Percentiles rank a stretch among this genome's conserved stretches.
These are phyloP conservation scores for Metschnikowia anglica DNA, from an alignment of 805 yeast genomes.

Conservation along the genomic window DNA sequence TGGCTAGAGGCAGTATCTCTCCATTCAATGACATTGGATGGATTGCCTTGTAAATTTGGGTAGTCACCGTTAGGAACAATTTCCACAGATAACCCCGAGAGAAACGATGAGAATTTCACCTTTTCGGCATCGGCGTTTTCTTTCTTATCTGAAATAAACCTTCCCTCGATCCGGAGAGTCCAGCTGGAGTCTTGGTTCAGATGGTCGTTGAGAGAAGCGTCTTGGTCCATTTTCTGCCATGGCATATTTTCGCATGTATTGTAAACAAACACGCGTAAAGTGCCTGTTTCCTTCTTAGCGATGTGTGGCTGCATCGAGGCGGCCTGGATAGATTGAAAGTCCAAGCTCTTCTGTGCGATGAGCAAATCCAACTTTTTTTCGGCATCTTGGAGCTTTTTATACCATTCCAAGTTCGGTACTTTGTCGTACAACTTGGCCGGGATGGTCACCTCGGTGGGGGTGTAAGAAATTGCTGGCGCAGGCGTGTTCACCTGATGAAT, in stretches of 20 bases:
- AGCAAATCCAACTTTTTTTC: conserved; percentile 80
- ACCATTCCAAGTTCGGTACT: conserved; percentile 70
- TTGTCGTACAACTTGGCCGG: conserved; percentile 38
- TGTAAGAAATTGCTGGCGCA: conserved; percentile 40
- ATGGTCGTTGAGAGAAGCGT: conserved; percentile 16
- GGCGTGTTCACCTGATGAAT: conserved; percentile 27
- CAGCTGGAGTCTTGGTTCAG: conserved; percentile 52
- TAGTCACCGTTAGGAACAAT: conserved; percentile 46
- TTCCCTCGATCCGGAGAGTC: conserved; percentile 89
- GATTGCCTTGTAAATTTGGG: conserved; percentile 31
- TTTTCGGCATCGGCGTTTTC: conserved; percentile 10
- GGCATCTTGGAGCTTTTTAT: conserved; percentile 71
- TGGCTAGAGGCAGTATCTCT: conserved; percentile 55
- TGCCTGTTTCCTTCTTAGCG: conserved; percentile 49
- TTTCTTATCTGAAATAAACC: conserved; percentile 48
- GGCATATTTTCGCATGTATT: conserved; percentile 84
- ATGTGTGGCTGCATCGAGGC: conserved; percentile 39
- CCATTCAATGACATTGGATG: conserved; percentile 75
- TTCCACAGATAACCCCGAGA: conserved; percentile 84
- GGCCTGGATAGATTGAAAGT: conserved; percentile 66
- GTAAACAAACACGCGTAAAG: conserved; percentile 76
- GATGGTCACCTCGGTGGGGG: conserved; percentile 43
- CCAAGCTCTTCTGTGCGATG: conserved; percentile 79
- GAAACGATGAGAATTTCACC: conserved; percentile 46
- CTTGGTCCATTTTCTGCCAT: conserved; percentile 54